Conservation (phyloP, 1,284 basidiomycete species). For the Rugosomyces carneus region DNA sequence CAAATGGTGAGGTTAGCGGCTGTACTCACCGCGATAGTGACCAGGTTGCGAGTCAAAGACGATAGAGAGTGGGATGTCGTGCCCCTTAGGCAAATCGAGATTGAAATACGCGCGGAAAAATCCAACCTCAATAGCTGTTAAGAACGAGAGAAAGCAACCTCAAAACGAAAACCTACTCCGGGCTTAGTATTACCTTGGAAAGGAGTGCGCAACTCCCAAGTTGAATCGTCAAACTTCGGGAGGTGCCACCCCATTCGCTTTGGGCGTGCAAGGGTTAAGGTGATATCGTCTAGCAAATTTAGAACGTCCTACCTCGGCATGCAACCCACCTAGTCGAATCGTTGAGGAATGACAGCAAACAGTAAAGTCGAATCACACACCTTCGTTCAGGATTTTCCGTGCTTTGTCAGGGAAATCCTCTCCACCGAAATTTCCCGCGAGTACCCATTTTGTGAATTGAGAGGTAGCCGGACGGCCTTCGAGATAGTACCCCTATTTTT, state of each 20-base stretch:
- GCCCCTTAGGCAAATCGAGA: constrained; percentile 10
- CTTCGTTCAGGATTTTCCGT: constrained; percentile 16
- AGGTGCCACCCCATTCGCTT: constrained; percentile 20
- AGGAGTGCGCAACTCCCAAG: constrained; percentile 15
- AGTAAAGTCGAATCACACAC: not conserved
- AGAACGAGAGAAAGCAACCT: too few relatives aligned
- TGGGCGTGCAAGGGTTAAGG: not conserved
- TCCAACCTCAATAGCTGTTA: too few relatives aligned
- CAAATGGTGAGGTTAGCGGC: too few relatives aligned
- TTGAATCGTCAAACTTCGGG: constrained; percentile 18
- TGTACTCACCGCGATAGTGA: constrained; percentile 13
- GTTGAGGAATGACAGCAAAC: not conserved
- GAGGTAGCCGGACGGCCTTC: constrained; percentile 8
- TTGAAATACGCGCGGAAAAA: constrained; percentile 17
- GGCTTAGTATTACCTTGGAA: constrained; percentile 13
- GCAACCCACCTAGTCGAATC: constrained; percentile 12
- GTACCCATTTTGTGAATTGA: constrained; percentile 14
- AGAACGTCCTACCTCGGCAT: constrained; percentile 12
- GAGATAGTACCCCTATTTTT: constrained; percentile 14
- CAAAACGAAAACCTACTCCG: constrained; percentile 13
- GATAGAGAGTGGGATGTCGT: constrained; percentile 14
- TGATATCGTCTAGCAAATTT: not conserved
- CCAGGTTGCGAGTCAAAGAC: constrained; percentile 10
- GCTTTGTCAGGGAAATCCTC: constrained; percentile 16
- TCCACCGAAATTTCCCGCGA: constrained; percentile 13